Conservation (phyloP, 208 protist species). For the Trichomonas vaginalis region DNA sequence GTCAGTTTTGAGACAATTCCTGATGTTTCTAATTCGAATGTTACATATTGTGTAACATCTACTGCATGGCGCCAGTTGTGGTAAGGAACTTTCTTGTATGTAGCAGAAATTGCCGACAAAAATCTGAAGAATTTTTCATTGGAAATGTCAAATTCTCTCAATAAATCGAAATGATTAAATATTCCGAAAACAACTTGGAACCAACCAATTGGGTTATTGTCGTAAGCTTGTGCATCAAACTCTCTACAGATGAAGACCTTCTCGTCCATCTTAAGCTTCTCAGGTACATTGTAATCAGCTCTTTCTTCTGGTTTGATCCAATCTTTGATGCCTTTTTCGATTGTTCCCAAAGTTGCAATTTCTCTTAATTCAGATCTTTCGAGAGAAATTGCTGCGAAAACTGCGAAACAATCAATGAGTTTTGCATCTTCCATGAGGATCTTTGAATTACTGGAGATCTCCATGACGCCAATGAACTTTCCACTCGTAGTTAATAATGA, state of each 20-base stretch:
- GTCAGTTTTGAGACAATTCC: constrained; percentile 46
- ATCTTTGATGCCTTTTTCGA: background rate
- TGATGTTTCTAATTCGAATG: constrained; percentile 25
- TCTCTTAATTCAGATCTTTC: background rate
- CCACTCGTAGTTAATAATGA: background rate
- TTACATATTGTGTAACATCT: constrained; percentile 49
- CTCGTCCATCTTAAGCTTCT: background rate
- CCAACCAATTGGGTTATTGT: background rate
- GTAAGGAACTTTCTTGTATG: constrained; percentile 44
- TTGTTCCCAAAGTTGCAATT: background rate
- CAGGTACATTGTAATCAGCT: background rate
- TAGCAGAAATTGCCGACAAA: background rate
- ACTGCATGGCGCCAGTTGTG: constrained; percentile 52
- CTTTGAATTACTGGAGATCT: background rate
- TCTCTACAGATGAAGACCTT: background rate
- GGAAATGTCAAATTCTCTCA: constrained; percentile 21
- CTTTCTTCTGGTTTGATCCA: background rate
- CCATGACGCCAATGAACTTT: background rate
- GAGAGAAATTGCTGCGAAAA: background rate
- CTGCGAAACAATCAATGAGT: background rate
- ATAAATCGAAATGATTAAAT: constrained; percentile 16
- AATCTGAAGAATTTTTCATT: constrained; percentile 11
- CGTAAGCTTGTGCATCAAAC: background rate
- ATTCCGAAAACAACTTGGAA: background rate
- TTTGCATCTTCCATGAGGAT: background rate